These are phyloP conservation scores for Clavispora vitiphila DNA, from an alignment of 805 yeast species.

Conservation along the genomic window DNA sequence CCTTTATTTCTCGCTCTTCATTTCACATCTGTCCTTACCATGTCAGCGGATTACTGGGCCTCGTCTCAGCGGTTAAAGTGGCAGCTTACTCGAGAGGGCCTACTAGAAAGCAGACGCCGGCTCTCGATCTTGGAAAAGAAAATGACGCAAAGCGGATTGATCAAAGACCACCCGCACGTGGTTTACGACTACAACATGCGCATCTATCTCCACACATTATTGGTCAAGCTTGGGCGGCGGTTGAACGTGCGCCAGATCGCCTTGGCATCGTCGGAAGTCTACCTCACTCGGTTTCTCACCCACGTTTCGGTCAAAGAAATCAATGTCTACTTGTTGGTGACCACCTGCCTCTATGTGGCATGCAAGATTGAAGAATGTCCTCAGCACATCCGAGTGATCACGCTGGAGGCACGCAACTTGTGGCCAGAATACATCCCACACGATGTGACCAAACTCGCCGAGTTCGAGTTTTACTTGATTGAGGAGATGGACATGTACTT, in stretches of 20 bases:
- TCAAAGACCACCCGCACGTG: conserved; percentile 41
- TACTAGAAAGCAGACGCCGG: conserved; percentile 43
- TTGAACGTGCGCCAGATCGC: conserved; percentile 78
- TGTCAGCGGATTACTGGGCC: conserved; percentile 87
- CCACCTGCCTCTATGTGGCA: conserved; percentile 84
- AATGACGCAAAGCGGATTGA: conserved; percentile 40
- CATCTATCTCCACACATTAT: conserved; percentile 71
- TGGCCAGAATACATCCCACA: conserved; percentile 97
- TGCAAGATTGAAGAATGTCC: conserved; percentile 96
- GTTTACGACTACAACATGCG: conserved; percentile 58
- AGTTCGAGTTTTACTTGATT: conserved; percentile 88
- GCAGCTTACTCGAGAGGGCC: conserved; percentile 68
- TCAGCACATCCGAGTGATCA: conserved; percentile 79
- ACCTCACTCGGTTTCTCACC: conserved; percentile 70
- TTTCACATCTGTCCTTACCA: too few species aligned
- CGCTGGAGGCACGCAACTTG: conserved; percentile 76
- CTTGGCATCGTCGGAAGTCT: conserved; percentile 83
- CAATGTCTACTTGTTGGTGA: conserved; percentile 72
- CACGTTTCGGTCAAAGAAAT: conserved; percentile 73
- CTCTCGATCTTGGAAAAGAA: conserved; percentile 36
- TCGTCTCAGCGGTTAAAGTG: conserved; percentile 78
- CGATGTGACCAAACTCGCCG: conserved; percentile 87
- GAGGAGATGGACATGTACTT: conserved; percentile 78
- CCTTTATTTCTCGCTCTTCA: not conserved
- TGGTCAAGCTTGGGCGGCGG: conserved; percentile 74